phyloP scores from a whole-genome alignment of 306 rosid genomes.

The Prunus mume region DNA sequence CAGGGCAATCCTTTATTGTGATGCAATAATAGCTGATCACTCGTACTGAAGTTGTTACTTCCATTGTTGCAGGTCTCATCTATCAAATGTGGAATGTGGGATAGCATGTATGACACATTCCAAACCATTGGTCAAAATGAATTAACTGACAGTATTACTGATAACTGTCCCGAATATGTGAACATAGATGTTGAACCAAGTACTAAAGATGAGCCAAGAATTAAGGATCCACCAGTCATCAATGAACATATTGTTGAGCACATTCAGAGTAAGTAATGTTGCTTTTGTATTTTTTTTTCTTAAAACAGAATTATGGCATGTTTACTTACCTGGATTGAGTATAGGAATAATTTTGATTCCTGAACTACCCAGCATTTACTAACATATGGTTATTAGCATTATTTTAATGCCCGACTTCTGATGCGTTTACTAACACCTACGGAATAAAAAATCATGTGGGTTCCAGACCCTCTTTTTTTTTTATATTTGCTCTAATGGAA shows the following conservation, averaged over 20 bases:
- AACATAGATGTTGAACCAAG: slow-evolving; percentile 66
- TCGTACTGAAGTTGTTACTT: slow-evolving; percentile 2
- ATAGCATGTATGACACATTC: slow-evolving; percentile 76
- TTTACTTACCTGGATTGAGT: not conserved
- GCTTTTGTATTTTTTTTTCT: not conserved
- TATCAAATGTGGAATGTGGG: slow-evolving; percentile 78
- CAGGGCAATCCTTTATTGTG: not conserved
- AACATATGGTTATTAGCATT: not conserved
- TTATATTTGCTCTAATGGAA: slow-evolving; percentile 3
- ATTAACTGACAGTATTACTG: slow-evolving; percentile 29
- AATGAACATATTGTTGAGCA: slow-evolving; percentile 26
- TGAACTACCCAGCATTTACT: too few relatives aligned
- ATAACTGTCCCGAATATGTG: slow-evolving; percentile 42
- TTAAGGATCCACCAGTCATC: slow-evolving; percentile 20
- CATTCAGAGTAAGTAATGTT: slow-evolving; percentile 43
- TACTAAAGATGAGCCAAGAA: slow-evolving; percentile 30
- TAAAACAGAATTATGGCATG: not conserved
- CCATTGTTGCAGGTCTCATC: slow-evolving; percentile 58
- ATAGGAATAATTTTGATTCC: too few relatives aligned
- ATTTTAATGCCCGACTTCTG: not conserved
- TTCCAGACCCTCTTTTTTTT: not conserved
- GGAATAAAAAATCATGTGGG: not conserved
- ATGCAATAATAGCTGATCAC: slow-evolving; percentile 12
- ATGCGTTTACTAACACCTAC: not conserved
- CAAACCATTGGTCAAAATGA: slow-evolving; percentile 51